Conservation (phyloP, 768 basidiomycete genomes). For the Tulasnella sp. region DNA sequence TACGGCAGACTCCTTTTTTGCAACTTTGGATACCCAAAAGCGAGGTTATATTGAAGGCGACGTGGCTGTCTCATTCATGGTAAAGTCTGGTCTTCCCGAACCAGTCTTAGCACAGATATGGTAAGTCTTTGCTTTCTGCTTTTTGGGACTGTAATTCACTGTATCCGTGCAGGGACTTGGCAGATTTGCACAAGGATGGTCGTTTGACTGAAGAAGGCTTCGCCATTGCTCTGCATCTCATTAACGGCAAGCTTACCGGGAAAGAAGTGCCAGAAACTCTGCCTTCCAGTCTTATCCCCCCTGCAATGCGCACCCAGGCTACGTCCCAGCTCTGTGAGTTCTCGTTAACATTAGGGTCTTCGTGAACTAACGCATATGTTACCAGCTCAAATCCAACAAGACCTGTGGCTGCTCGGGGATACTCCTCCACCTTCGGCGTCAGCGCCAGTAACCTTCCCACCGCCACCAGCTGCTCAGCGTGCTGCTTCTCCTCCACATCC, state of each 20-base stretch:
- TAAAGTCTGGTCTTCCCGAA: conserved; percentile 77
- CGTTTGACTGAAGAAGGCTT: conserved; percentile 84
- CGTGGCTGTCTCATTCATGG: conserved; percentile 90
- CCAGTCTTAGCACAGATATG: conserved; percentile 84
- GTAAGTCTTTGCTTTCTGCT: conserved; percentile 41
- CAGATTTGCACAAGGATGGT: conserved; percentile 84
- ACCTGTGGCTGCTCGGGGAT: conserved; percentile 41
- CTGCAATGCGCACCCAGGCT: conserved; percentile 51
- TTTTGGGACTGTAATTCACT: conserved; percentile 4
- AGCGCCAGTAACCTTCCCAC: conserved; percentile 4
- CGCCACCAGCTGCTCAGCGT: neutral
- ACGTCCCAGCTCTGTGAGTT: conserved; percentile 5
- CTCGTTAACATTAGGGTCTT: neutral
- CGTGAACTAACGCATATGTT: neutral
- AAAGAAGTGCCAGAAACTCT: conserved; percentile 65
- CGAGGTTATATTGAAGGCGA: conserved; percentile 85
- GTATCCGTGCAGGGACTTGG: conserved; percentile 64
- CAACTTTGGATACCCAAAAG: conserved; percentile 64
- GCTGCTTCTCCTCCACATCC: neutral
- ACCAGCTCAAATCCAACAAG: conserved; percentile 22
- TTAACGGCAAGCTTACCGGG: conserved; percentile 76
- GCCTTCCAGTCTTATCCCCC: conserved; percentile 71
- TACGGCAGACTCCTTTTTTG: conserved; percentile 68
- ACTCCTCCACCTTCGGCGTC: conserved; percentile 29
- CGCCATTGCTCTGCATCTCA: conserved; percentile 90